These are phyloP conservation scores for Cardamine chenopodiifolia DNA, from an alignment of 345 rosid genomes.

Conservation along the genomic window DNA sequence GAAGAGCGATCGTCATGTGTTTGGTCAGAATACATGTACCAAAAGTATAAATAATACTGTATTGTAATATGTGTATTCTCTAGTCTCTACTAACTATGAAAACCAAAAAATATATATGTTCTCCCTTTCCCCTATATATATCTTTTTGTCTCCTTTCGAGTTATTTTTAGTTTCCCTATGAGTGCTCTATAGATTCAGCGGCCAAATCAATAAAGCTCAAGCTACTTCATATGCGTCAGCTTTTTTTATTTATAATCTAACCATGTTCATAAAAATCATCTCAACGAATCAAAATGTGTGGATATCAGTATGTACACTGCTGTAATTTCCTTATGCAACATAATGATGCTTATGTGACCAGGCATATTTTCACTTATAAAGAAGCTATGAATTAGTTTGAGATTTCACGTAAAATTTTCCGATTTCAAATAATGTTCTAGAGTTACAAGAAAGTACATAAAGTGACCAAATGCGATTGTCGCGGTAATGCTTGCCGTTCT, in stretches of 20 bases:
- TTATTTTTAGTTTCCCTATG: conserved; percentile 31
- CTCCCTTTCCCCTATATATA: background rate
- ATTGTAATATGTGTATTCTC: background rate
- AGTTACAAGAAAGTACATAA: background rate
- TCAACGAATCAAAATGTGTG: background rate
- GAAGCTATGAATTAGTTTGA: background rate
- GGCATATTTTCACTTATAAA: background rate
- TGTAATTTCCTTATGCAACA: background rate
- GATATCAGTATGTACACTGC: background rate
- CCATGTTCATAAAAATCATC: background rate
- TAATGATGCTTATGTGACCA: background rate
- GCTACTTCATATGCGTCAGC: conserved; percentile 8
- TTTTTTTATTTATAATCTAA: background rate
- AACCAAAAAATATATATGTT: background rate
- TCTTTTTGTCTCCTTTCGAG: background rate
- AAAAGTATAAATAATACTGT: background rate
- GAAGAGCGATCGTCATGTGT: background rate
- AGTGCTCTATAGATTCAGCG: conserved; percentile 26
- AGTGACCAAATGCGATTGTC: background rate
- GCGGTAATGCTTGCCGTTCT: background rate
- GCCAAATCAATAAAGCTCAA: conserved; percentile 25
- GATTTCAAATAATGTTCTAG: background rate
- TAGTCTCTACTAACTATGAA: too few species aligned
- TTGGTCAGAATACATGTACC: conserved; percentile 1
- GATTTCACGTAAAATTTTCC: background rate